These are phyloP conservation scores for Terfezia claveryi DNA, from an alignment of 495 filamentous ascomycete genomes.

Conservation along the genomic window DNA sequence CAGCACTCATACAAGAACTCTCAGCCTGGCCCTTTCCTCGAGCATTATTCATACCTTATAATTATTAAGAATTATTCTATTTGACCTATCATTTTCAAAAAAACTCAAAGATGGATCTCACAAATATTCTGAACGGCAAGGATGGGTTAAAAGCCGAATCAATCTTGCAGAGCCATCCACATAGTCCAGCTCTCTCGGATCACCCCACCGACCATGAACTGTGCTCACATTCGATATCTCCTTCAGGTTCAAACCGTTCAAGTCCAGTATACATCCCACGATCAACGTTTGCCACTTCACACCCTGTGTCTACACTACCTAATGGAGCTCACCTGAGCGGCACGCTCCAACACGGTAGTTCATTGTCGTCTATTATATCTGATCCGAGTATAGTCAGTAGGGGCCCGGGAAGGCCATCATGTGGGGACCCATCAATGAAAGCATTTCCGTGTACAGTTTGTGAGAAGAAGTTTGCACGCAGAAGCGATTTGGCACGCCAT, in stretches of 20 bases:
- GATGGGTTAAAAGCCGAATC: conserved; percentile 1
- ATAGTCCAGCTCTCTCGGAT: conserved; percentile 15
- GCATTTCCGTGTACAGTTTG: conserved; percentile 83
- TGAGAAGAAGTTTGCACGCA: conserved; percentile 74
- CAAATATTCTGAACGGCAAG: conserved; percentile 19
- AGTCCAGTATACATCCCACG: neutral
- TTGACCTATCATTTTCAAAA: too few relatives aligned
- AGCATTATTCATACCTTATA: too few relatives aligned
- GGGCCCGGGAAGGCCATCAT: conserved; percentile 25
- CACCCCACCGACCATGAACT: conserved; percentile 13
- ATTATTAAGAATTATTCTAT: too few relatives aligned
- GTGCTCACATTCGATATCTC: conserved; percentile 15
- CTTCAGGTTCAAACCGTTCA: neutral
- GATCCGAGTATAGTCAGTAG: neutral
- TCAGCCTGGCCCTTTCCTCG: too few relatives aligned
- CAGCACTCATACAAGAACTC: too few relatives aligned
- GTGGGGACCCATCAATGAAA: conserved; percentile 39
- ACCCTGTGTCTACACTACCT: too few relatives aligned
- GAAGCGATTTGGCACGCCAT: conserved; percentile 86
- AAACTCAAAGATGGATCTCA: conserved; percentile 14
- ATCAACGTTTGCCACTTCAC: too few relatives aligned
- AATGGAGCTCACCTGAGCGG: too few relatives aligned
- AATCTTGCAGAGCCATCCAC: conserved; percentile 9
- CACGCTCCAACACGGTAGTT: too few relatives aligned
- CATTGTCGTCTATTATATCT: neutral